Percentiles rank a stretch among this genome's conserved stretches.
Conservation (phyloP, 352 stramenopile genomes). For the Globisporangium rhizosaccharum region DNA sequence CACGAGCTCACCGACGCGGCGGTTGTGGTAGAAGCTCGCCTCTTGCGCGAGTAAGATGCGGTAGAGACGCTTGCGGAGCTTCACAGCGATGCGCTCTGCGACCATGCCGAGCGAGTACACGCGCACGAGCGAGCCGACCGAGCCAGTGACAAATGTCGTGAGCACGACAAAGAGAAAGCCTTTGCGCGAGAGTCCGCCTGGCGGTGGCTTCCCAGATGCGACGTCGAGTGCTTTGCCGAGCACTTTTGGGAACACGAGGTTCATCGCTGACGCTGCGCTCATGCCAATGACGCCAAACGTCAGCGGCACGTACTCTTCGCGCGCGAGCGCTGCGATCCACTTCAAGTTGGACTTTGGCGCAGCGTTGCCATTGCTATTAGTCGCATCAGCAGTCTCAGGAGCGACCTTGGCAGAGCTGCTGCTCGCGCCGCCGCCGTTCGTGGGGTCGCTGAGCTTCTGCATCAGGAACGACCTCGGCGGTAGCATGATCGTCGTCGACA, state of each 20-base stretch:
- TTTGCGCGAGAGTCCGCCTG: conserved; percentile 68
- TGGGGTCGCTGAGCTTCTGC: conserved; percentile 50
- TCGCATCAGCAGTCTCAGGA: neutral
- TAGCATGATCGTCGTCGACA: conserved; percentile 27
- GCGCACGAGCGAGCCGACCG: conserved; percentile 82
- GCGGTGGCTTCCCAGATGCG: conserved; percentile 65
- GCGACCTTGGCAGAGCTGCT: neutral
- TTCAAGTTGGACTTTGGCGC: conserved; percentile 36
- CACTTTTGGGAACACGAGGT: conserved; percentile 85
- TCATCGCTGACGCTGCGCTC: conserved; percentile 81
- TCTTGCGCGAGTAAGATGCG: conserved; percentile 74
- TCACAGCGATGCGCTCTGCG: conserved; percentile 74
- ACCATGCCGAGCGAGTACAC: conserved; percentile 89
- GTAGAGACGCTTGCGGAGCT: conserved; percentile 76
- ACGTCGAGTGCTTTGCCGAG: conserved; percentile 88
- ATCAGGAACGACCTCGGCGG: conserved; percentile 63
- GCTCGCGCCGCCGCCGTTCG: conserved; percentile 12
- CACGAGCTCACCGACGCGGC: conserved; percentile 84
- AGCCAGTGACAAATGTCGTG: conserved; percentile 79
- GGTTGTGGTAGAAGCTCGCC: conserved; percentile 75
- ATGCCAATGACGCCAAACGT: conserved; percentile 71
- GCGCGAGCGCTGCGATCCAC: conserved; percentile 65
- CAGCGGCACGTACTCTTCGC: conserved; percentile 65
- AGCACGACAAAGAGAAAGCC: conserved; percentile 84
- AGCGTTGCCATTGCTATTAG: neutral